Base-by-base conservation (phyloP, 2,329 filamentous ascomycete species). In the Dothiorella sarmentorum region DNA sequence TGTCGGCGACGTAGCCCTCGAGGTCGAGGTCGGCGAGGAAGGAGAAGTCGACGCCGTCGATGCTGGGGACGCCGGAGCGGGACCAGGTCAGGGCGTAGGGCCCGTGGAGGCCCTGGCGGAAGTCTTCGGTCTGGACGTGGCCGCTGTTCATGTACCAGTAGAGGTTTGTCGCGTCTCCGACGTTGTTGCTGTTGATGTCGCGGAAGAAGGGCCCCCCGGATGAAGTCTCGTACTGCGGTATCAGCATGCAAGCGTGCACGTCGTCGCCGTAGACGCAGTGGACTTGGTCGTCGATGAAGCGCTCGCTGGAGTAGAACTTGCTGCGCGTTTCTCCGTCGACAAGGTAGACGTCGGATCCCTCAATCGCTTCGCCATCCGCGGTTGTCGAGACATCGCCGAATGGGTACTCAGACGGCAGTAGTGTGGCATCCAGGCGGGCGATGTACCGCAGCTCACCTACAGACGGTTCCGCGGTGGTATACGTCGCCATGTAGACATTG, bases 271-370 rank as follows among this genome's bases (percentile, higher is more conserved):
- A 80, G 35, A 85, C 82, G 69, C 85, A 88, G 67, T 86, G 85
- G 24, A 81, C 78, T 43, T 82, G 75, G 64, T 87, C 85, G 67
- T 89, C 86, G 66, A 89, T 88, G 71, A 87, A 88, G n/a, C 85
- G 79, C 62, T 86, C 77, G 60, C 82, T 85, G 2, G 83, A 86
- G 73, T 86, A 89, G 75, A 88, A 89, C 70, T 89, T 89, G 71
- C 82, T 85, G 37, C 85, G 80, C 0, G 85, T 88, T 68, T 88
- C 75, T 20, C 84, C 82, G 62, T 76, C 71, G 43, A 88, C 83
- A 7, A 84, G 61, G 66, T 81, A 88, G 7, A 75, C 73, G 51
- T 76, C 74, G 1, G 67, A 70, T 2, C 72, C 85, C 68, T 88
- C 85, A 53, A 88, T 75, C 2, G 80, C 76, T 10, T 13, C n/a